Base-by-base conservation (phyloP, 1,139 yeast genomes). In the Hyphopichia burtonii region DNA sequence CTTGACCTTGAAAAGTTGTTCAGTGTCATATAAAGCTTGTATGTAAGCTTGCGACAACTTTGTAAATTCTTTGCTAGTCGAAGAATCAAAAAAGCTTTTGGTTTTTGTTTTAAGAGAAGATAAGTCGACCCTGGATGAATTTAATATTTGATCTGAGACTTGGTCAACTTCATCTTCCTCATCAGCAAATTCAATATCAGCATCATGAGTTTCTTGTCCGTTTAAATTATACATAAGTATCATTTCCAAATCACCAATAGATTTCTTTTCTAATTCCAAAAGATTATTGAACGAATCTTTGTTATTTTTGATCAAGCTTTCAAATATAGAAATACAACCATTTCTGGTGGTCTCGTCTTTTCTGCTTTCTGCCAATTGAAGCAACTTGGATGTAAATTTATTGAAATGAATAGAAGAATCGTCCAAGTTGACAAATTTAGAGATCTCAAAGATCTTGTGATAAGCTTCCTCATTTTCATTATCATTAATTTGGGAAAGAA, bases 231-330 rank as follows among this genome's bases (percentile, higher is more conserved):
- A 71, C 66, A 86, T 85, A 40, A 87, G 66, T 45, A 75, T 71
- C 71, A 87, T 76, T 63, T 88, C 96, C 50, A 88, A 73, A 12
- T 78, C 72, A 32, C 77, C 77, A 17, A 83, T 50, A 28, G 71
- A 65, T 20, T 66, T 62, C 20, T 67, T 48, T 34, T 53, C 45
- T 1, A 65, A 58, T 4, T 62, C 58, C 47, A 86, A 65, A 10
- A 68, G 62, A 12, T 64, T 54, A 12, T 66, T 38, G 43, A 86
- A 76, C 28, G 69, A 50, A 1, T 61, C 65, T 39, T 69, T 65
- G 46, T 80, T 63, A 14, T 51, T 47, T 31, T 59, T 61, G 40
- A 74, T 63, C 37, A 80, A 66, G 39, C 59, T 59, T 55, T 81
- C 83, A 41, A 80, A 68, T 15, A 76, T 51, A 23, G 62, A 61